Conservation (phyloP, 352 stramenopile species). For the Peronosclerospora sorghi region DNA sequence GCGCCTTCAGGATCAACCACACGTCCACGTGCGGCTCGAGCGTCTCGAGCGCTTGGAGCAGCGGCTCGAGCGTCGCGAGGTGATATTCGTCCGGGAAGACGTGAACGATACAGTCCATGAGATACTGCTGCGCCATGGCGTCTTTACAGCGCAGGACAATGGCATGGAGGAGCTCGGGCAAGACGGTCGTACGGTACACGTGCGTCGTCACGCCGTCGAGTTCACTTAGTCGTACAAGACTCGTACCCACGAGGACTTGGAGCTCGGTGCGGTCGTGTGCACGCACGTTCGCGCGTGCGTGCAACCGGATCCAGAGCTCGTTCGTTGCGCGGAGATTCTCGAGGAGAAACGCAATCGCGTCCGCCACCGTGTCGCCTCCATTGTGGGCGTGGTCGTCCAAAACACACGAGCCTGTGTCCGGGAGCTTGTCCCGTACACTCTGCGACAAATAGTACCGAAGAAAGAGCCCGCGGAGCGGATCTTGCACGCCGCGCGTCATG, state of each 20-base stretch:
- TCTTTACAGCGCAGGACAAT: constrained; percentile 93
- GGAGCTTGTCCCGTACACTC: constrained; percentile 91
- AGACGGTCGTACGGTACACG: constrained; percentile 84
- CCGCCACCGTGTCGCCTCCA: constrained; percentile 53
- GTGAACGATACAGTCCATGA: constrained; percentile 98
- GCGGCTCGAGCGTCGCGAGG: constrained; percentile 87
- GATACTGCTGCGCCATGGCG: constrained; percentile 94
- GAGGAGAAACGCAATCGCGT: constrained; percentile 95
- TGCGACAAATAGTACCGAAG: constrained; percentile 94
- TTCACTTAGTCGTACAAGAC: constrained; percentile 93
- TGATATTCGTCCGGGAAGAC: constrained; percentile 98
- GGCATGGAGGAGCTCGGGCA: constrained; percentile 85
- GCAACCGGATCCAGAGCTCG: constrained; percentile 98
- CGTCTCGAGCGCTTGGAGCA: constrained; percentile 80
- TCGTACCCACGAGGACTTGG: constrained; percentile 94
- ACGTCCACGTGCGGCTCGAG: constrained; percentile 88
- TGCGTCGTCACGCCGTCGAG: constrained; percentile 88
- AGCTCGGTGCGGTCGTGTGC: constrained; percentile 90
- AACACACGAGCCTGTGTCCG: constrained; percentile 70
- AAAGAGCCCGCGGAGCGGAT: constrained; percentile 96
- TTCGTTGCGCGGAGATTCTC: constrained; percentile 98
- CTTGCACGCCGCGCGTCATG: constrained; percentile 98
- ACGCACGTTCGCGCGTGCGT: too few relatives aligned
- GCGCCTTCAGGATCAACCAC: constrained; percentile 82
- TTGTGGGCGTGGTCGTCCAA: too few relatives aligned